Conservation (phyloP, 805 yeast genomes). For the Isabelozyma gotoi region DNA sequence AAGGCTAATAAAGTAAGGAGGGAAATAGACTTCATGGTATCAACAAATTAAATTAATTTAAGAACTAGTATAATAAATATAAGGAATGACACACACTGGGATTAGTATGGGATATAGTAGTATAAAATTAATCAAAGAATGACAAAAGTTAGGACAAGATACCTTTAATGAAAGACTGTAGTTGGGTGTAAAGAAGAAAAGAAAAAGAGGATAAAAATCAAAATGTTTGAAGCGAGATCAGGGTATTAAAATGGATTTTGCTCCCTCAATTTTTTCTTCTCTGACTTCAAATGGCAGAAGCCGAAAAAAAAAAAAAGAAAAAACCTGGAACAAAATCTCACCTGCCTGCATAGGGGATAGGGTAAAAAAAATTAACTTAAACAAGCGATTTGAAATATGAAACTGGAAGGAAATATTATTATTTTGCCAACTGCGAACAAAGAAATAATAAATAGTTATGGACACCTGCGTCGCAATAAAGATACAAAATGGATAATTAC, state of each 20-base stretch:
- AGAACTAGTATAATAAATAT: not conserved
- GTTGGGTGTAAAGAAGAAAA: slow-evolving; percentile 1
- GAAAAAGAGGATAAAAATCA: not conserved
- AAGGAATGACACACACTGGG: not conserved
- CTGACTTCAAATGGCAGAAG: not conserved
- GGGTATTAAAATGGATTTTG: not conserved
- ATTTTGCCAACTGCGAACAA: not conserved
- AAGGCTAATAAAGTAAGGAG: slow-evolving; percentile 23
- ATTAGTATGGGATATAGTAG: not conserved
- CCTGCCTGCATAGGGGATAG: not conserved
- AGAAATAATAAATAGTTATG: not conserved
- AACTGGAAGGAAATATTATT: not conserved
- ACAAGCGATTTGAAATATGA: not conserved
- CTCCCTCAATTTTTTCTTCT: not conserved
- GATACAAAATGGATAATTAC: not conserved
- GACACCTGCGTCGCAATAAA: not conserved
- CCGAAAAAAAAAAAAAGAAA: not conserved
- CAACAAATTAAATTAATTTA: not conserved
- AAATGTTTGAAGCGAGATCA: not conserved
- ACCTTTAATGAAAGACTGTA: slow-evolving; percentile 2
- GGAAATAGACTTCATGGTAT: slow-evolving; percentile 25
- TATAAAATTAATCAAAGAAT: not conserved
- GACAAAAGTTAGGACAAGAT: slow-evolving; percentile 1
- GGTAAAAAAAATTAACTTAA: not conserved
- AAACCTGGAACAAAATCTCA: not conserved